Percentiles rank a stretch among this genome's conserved stretches.
phyloP scores from a whole-genome alignment of 345 rosid species.

The Eucalyptus tenuipes region DNA sequence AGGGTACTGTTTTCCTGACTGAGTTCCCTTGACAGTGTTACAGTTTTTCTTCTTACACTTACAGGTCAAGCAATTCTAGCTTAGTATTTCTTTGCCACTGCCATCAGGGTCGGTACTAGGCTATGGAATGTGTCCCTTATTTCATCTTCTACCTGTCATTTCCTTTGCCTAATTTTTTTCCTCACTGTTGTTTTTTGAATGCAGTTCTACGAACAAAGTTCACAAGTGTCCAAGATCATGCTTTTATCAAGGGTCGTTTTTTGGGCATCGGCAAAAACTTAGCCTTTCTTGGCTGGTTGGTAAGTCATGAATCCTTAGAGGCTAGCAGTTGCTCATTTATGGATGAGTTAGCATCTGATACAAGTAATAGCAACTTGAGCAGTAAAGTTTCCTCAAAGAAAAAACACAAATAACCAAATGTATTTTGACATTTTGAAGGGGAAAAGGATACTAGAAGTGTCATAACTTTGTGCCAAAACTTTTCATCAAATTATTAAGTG shows the following conservation, averaged over 20 bases:
- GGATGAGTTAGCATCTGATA: not conserved
- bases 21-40: not conserved
- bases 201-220: not conserved
- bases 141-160: not conserved
- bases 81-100: not conserved
- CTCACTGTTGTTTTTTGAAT: not conserved
- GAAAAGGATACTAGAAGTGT: not conserved
- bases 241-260: conserved; percentile 54
- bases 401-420: not conserved
- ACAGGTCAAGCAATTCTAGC: not conserved
- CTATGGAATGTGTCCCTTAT: not conserved
- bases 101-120: not conserved
- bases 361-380: not conserved
- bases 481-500: not conserved
- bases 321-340: not conserved
- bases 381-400: not conserved
- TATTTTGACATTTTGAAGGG: not conserved
- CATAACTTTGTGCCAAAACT: not conserved
- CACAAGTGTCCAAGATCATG: conserved; percentile 55
- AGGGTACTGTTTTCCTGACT: not conserved
- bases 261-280: conserved; percentile 56
- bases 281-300: conserved; percentile 59
- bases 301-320: conserved; percentile 12
- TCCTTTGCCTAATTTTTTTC: not conserved
- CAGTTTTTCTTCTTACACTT: not conserved